phyloP scores from a whole-genome alignment of 1,139 yeast species.

The Candida frijolesensis region DNA sequence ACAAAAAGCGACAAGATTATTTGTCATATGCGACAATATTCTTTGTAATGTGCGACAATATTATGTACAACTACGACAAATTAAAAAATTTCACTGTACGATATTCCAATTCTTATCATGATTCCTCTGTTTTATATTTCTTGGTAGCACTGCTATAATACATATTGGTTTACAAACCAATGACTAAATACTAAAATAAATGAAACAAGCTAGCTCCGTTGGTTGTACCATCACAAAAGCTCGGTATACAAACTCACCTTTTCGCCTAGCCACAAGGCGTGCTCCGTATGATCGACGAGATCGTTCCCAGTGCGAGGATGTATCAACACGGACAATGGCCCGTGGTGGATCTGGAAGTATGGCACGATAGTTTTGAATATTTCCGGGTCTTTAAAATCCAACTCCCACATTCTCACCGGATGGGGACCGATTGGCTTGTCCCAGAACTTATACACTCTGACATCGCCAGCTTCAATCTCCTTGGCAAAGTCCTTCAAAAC shows the following conservation, averaged over 20 bases:
- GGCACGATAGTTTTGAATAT: constrained; percentile 30
- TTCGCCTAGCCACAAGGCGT: constrained; percentile 59
- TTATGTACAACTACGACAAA: too few species aligned
- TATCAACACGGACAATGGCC: constrained; percentile 51
- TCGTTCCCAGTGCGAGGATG: constrained; percentile 52
- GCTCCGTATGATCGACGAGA: constrained; percentile 49
- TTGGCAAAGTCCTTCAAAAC: constrained; percentile 44
- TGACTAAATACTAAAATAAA: neutral
- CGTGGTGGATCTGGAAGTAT: constrained; percentile 54
- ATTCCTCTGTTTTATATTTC: neutral
- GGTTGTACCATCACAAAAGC: constrained; percentile 9
- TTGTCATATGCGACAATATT: too few species aligned
- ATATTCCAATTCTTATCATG: neutral
- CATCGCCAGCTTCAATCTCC: constrained; percentile 45
- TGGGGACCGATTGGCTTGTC: constrained; percentile 61
- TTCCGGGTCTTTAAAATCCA: constrained; percentile 38
- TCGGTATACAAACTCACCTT: constrained; percentile 23
- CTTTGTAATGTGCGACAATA: too few species aligned
- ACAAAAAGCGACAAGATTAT: too few species aligned
- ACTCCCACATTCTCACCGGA: constrained; percentile 49
- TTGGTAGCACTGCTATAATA: neutral
- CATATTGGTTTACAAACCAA: neutral
- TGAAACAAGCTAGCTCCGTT: neutral
- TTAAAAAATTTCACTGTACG: too few species aligned
- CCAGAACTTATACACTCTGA: constrained; percentile 50